These are phyloP conservation scores for Aspergillus alliaceus DNA, from an alignment of 2,329 filamentous ascomycete genomes.

Conservation along the genomic window DNA sequence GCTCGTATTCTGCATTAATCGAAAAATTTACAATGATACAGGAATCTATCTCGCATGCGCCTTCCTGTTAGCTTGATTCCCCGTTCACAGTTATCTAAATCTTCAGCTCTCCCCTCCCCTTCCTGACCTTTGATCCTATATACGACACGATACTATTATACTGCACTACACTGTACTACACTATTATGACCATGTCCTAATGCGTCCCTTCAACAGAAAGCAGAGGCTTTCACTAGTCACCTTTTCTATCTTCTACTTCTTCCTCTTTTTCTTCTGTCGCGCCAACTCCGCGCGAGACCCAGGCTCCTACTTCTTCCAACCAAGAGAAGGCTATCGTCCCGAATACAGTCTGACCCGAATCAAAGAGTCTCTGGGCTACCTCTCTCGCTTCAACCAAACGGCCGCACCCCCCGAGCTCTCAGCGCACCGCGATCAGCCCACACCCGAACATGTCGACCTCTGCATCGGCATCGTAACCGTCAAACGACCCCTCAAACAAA, in stretches of 20 bases:
- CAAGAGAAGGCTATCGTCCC: constrained; percentile 22
- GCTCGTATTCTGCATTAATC: too few relatives aligned
- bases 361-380: constrained; percentile 18
- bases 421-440: not conserved
- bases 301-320: constrained; percentile 24
- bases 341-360: constrained; percentile 21
- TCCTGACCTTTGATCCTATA: too few relatives aligned
- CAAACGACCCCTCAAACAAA: constrained; percentile 39
- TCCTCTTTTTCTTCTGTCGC: constrained; percentile 19
- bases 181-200: constrained; percentile 10
- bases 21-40: not conserved
- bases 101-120: not conserved
- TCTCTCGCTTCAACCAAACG: constrained; percentile 18
- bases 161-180: not conserved
- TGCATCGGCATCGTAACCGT: constrained; percentile 49
- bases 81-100: too few relatives aligned
- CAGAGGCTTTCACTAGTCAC: constrained; percentile 21
- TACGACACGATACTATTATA: not conserved
- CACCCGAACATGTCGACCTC: constrained; percentile 21
- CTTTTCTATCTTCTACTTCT: constrained; percentile 19
- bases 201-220: constrained; percentile 17
- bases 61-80: too few relatives aligned
- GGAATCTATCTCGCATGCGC: not conserved
- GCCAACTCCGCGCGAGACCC: constrained; percentile 23
- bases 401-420: not conserved